A percentile compares a stretch with the other conserved stretches of the same genome.
Evolutionary conservation across 1,139 yeast species (phyloP).

Genomic region (Hyphopichia khmerensis): DNA sequence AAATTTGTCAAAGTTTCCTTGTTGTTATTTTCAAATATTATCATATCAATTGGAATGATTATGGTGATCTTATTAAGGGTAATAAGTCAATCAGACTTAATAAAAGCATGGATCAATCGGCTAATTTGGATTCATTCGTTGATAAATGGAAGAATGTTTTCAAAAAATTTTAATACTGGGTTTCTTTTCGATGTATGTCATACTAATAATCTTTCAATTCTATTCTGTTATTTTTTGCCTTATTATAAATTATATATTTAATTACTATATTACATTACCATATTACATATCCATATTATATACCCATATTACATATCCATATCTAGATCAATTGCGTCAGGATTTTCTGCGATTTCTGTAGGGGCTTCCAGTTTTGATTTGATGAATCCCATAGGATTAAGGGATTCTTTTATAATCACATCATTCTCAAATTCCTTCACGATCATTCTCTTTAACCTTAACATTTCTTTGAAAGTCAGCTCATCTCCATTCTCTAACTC

Average conservation of each 20-base stretch:
- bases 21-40: slow-evolving; percentile 37
- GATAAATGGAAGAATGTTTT: slow-evolving; percentile 39
- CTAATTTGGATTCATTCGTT: slow-evolving; percentile 37
- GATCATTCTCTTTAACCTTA: slow-evolving; percentile 53
- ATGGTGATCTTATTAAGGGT: slow-evolving; percentile 28
- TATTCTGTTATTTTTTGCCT: slow-evolving; percentile 2
- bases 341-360: slow-evolving; percentile 33
- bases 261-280: neutral
- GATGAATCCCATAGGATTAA: slow-evolving; percentile 58
- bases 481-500: slow-evolving; percentile 74
- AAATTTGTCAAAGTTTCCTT: slow-evolving; percentile 34
- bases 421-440: slow-evolving; percentile 34
- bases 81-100: slow-evolving; percentile 42
- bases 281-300: slow-evolving; percentile 39
- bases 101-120: slow-evolving; percentile 30
- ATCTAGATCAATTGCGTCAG: slow-evolving; percentile 68
- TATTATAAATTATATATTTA: neutral
- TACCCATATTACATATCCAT: slow-evolving; percentile 33
- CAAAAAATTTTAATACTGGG: slow-evolving; percentile 9
- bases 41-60: slow-evolving; percentile 46
- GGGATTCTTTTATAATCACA: slow-evolving; percentile 19
- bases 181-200: neutral
- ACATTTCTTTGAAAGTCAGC: slow-evolving; percentile 70
- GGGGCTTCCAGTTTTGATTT: slow-evolving; percentile 28
- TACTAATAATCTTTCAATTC: neutral